A percentile compares a stretch with the other conserved stretches of the same genome.
phyloP scores from a whole-genome alignment of 768 basidiomycete species.

The Kwoniella botswanensis region DNA sequence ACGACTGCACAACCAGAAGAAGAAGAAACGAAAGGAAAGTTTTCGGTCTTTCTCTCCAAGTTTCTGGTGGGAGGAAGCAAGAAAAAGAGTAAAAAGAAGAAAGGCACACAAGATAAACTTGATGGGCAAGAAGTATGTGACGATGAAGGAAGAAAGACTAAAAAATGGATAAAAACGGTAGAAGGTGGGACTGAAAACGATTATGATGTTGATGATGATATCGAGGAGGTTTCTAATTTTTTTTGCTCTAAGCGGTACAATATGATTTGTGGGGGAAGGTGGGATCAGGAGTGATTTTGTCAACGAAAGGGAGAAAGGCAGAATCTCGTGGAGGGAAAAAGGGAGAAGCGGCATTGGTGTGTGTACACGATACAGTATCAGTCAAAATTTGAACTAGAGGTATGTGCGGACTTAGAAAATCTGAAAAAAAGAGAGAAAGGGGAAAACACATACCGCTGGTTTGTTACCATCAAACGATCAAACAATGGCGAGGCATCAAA shows the following conservation, averaged over 20 bases:
- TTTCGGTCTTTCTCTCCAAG: not conserved
- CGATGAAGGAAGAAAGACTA: not conserved
- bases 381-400: not conserved
- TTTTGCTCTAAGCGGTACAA: not conserved
- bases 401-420: not conserved
- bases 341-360: slow-evolving; percentile 17
- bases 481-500: not conserved
- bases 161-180: not conserved
- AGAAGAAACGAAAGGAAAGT: not conserved
- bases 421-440: not conserved
- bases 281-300: not conserved
- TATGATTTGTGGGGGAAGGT: not conserved
- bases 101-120: slow-evolving; percentile 18
- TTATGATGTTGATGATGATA: not conserved
- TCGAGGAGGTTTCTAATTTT: not conserved
- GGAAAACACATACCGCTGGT: not conserved
- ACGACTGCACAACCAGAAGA: slow-evolving; percentile 9
- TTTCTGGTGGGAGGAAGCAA: not conserved
- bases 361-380: not conserved
- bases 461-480: not conserved
- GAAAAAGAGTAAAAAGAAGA: not conserved
- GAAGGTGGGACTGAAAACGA: slow-evolving; percentile 25
- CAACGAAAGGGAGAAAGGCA: not conserved
- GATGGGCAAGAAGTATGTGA: slow-evolving; percentile 8
- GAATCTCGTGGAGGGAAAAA: not conserved